These are phyloP conservation scores for Paraconiothyrium brasiliense DNA, from an alignment of 2,329 filamentous ascomycete genomes.

Conservation along the genomic window DNA sequence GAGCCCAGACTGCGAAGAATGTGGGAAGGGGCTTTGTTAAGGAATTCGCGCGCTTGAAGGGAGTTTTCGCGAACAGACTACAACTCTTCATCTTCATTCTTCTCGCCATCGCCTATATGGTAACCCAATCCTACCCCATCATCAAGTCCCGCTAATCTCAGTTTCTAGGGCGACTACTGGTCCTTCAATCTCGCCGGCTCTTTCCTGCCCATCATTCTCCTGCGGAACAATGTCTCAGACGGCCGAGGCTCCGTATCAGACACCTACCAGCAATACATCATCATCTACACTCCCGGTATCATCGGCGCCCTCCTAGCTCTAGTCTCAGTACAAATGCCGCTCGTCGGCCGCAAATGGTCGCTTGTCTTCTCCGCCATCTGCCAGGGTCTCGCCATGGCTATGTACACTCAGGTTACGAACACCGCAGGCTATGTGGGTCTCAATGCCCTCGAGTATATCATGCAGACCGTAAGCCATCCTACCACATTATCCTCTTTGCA, in stretches of 20 bases:
- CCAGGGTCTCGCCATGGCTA: constrained; percentile 41
- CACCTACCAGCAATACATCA: constrained; percentile 42
- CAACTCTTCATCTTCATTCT: constrained; percentile 37
- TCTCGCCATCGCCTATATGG: constrained; percentile 40
- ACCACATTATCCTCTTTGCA: no score
- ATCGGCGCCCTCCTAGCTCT: constrained; percentile 36
- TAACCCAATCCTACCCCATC: not conserved
- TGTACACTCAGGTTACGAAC: constrained; percentile 40
- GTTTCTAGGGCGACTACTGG: constrained; percentile 39
- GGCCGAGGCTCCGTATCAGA: constrained; percentile 34
- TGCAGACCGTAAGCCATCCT: constrained; percentile 36
- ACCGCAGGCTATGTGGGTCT: constrained; percentile 39
- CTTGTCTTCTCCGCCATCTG: constrained; percentile 39
- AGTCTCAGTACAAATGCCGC: constrained; percentile 36
- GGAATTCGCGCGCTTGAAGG: constrained; percentile 38
- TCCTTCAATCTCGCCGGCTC: constrained; percentile 41
- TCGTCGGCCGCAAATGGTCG: constrained; percentile 41
- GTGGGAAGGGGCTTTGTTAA: constrained; percentile 33
- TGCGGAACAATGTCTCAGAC: constrained; percentile 39
- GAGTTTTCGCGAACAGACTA: constrained; percentile 39
- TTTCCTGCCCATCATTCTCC: constrained; percentile 39
- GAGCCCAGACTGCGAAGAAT: constrained; percentile 30
- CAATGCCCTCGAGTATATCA: constrained; percentile 44
- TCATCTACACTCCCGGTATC: constrained; percentile 42
- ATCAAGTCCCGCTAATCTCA: not conserved